phyloP scores from a whole-genome alignment of 106 monocot species.

The Allium cepa region DNA sequence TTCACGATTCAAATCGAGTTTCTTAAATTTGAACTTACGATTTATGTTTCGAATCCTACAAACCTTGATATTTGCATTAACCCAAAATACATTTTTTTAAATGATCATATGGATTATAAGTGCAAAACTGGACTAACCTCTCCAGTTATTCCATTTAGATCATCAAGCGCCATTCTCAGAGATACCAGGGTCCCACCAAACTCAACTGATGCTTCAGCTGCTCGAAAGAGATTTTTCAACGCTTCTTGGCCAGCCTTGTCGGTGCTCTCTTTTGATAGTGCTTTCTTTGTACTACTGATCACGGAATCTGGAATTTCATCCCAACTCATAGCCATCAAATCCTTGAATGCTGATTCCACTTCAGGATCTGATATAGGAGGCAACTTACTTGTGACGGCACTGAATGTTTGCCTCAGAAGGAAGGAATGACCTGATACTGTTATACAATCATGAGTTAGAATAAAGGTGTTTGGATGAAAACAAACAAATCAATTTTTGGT shows the following conservation, averaged over 20 bases:
- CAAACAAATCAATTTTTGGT: not conserved
- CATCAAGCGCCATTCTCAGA: conserved; percentile 95
- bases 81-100: not conserved
- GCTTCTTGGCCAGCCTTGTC: conserved; percentile 69
- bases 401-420: conserved; percentile 7
- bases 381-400: conserved; percentile 5
- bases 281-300: conserved; percentile 54
- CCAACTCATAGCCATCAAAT: conserved; percentile 84
- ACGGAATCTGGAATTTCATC: conserved; percentile 72
- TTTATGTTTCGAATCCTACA: not conserved
- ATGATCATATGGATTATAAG: not conserved
- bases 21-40: too few relatives aligned
- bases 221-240: conserved; percentile 61
- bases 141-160: conserved; percentile 67
- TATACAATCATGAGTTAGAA: not conserved
- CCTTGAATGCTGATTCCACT: conserved; percentile 69
- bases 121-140: conserved; percentile 38
- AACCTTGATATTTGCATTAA: not conserved
- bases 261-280: conserved; percentile 61
- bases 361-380: conserved; percentile 53
- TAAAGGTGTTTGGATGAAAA: too few relatives aligned
- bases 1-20: too few relatives aligned
- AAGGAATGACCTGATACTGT: conserved; percentile 9
- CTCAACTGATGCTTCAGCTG: conserved; percentile 79
- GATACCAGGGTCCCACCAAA: conserved; percentile 74